Evolutionary conservation across 2,329 filamentous ascomycete genomes (phyloP).

Genomic region (Cercospora brassicicola): DNA sequence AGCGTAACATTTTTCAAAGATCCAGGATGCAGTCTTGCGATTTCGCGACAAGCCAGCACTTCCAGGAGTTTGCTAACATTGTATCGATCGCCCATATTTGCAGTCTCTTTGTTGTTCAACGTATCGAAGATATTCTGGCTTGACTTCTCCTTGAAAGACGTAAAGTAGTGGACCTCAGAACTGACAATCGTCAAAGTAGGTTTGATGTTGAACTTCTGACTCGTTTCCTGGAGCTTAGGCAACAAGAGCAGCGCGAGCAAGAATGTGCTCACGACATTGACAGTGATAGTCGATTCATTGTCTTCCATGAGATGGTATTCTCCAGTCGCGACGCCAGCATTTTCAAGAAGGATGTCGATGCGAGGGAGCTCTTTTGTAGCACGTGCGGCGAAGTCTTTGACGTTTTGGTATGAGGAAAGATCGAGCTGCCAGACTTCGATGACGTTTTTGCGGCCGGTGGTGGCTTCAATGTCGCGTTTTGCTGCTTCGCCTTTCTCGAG

Average conservation of each 20-base stretch:
- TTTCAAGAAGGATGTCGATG: conserved; percentile 43
- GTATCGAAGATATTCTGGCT: conserved; percentile 40
- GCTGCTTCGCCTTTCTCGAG: conserved; percentile 49
- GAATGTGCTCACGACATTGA: conserved; percentile 57
- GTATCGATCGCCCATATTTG: conserved; percentile 48
- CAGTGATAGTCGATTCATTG: conserved; percentile 52
- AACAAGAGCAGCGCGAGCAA: conserved; percentile 53
- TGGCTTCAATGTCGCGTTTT: conserved; percentile 42
- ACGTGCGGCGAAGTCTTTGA: conserved; percentile 40
- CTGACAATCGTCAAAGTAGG: conserved; percentile 45
- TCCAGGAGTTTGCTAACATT: conserved; percentile 52
- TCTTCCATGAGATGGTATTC: conserved; percentile 43
- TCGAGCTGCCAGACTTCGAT: conserved; percentile 52
- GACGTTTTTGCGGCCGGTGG: conserved; percentile 36
- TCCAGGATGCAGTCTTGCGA: conserved; percentile 30
- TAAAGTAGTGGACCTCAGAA: conserved; percentile 47
- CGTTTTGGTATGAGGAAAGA: conserved; percentile 43
- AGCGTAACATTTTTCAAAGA: conserved; percentile 45
- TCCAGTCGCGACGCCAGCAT: conserved; percentile 44
- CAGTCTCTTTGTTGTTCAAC: conserved; percentile 41
- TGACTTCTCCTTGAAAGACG: conserved; percentile 39
- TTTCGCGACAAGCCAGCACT: conserved; percentile 46
- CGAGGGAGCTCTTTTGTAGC: conserved; percentile 33
- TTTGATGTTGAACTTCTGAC: conserved; percentile 34
- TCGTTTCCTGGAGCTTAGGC: conserved; percentile 53